Evolutionary conservation across 306 rosid genomes (phyloP), one percentile per base, ranked within the genome.

Genomic region (Rosa persica): DNA sequence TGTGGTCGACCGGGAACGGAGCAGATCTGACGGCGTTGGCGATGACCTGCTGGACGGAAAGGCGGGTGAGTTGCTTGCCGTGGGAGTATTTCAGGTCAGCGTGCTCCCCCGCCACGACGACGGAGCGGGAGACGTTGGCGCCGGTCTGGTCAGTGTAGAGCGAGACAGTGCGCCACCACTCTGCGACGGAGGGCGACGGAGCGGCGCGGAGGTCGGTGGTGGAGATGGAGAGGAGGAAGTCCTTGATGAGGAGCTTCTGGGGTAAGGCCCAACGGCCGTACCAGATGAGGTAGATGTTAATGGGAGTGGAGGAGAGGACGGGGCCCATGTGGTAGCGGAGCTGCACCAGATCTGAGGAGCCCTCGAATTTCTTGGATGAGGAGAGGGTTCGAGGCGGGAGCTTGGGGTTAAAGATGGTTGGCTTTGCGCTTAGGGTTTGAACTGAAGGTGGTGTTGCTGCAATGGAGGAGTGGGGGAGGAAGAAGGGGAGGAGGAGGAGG

Each of bases 321-420:
- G 98, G 98, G 5, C 98, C 98, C 98, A 94, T 94, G 83, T 94
- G 98, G 90, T 94, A 94, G 3, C 87, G 89, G 54, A 94, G 97
- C 30, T 82, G 60, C 0, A 94, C 93, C 2, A 94, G 80, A 58
- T 94, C 87, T 2, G 98, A 94, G 5, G 96, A 89, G 2, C 98
- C 98, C 74, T 94, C 98, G 79, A 76, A 90, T 10, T 84, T 86
- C 80, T 92, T 94, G 0, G 96, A 90, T 23, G 97, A 77, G 0
- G 95, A 83, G 20, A 92, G 85, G 36, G 87, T 75, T 30, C 75
- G 65, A 0, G 86, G 89, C 8, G 97, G 96, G 36, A 92, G 86
- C 64, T 84, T 85, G 0, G 98, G 98, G 88, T 94, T 94, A 86
- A 83, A 42, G 62, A 44, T 75, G 8, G 79, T 16, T 1, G 85